A percentile compares a stretch with the other conserved stretches of the same genome.
These are phyloP conservation scores for Fusarium foetens DNA, from an alignment of 2,329 filamentous ascomycete genomes.

Conservation along the genomic window DNA sequence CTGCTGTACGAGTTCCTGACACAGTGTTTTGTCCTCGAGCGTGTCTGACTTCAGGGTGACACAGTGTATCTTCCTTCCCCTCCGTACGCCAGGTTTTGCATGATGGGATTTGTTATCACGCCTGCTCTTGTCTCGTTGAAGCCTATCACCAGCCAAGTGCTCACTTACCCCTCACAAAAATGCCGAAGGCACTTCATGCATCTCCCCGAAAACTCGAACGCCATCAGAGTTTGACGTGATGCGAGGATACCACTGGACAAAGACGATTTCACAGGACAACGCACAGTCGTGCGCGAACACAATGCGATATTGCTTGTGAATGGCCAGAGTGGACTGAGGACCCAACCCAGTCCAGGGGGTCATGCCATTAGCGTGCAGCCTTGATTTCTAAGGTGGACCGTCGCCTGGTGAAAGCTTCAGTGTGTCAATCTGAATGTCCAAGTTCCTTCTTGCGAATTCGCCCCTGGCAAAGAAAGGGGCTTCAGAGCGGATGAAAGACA, in stretches of 20 bases:
- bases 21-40: constrained; percentile 34
- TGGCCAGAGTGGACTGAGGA: constrained; percentile 28
- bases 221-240: constrained; percentile 11
- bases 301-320: constrained; percentile 28
- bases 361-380: constrained; percentile 31
- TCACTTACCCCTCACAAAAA: constrained; percentile 1
- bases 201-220: constrained; percentile 19
- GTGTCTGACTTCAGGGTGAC: constrained; percentile 15
- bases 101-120: constrained; percentile 3
- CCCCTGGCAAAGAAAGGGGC: constrained; percentile 16
- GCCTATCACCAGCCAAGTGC: constrained; percentile 8
- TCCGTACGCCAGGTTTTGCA: background rate
- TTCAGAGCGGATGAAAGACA: constrained; percentile 4
- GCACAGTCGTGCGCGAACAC: constrained; percentile 19
- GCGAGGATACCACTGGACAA: background rate
- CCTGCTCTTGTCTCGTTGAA: constrained; percentile 6
- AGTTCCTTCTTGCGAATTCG: constrained; percentile 16
- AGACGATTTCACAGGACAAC: background rate
- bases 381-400: constrained; percentile 21
- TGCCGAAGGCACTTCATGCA: constrained; percentile 18
- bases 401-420: constrained; percentile 15
- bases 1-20: constrained; percentile 28
- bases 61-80: constrained; percentile 33
- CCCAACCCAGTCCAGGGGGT: constrained; percentile 30
- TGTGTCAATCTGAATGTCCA: constrained; percentile 11